Percentiles rank a stretch among this genome's conserved stretches.
These are phyloP conservation scores for Pelargonium fulgidum DNA, from an alignment of 441 rosid species.

Conservation along the genomic window DNA sequence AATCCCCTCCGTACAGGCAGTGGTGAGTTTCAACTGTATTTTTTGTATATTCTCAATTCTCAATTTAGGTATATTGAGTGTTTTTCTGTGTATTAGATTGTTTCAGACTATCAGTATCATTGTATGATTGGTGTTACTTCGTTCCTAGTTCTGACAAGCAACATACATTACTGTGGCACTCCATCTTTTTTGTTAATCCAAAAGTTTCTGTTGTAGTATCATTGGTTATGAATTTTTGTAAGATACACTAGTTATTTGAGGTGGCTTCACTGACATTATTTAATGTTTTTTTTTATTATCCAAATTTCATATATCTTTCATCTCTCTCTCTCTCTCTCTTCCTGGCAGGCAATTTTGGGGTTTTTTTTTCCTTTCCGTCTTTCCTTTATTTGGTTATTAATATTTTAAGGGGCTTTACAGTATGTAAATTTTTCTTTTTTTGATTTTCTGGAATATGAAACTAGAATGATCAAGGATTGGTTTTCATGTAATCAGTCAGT, in stretches of 20 bases:
- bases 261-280: background rate
- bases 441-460: slow-evolving; percentile 16
- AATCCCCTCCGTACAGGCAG: slow-evolving; percentile 24
- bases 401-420: background rate
- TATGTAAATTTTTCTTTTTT: background rate
- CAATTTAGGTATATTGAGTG: background rate
- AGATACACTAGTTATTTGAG: background rate
- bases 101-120: background rate
- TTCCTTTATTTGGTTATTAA: background rate
- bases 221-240: background rate
- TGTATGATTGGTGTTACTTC: background rate
- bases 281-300: no score
- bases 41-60: background rate
- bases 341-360: no score
- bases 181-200: background rate
- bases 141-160: slow-evolving; percentile 2
- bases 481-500: slow-evolving; percentile 26
- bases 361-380: no score
- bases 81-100: slow-evolving; percentile 5
- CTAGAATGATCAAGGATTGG: slow-evolving; percentile 19
- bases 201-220: background rate
- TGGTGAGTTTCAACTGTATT: slow-evolving; percentile 28
- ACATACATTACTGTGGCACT: background rate
- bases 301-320: no score
- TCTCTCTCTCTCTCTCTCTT: background rate